phyloP scores from a whole-genome alignment of 805 yeast species.

The Suhomyces faveliae region DNA sequence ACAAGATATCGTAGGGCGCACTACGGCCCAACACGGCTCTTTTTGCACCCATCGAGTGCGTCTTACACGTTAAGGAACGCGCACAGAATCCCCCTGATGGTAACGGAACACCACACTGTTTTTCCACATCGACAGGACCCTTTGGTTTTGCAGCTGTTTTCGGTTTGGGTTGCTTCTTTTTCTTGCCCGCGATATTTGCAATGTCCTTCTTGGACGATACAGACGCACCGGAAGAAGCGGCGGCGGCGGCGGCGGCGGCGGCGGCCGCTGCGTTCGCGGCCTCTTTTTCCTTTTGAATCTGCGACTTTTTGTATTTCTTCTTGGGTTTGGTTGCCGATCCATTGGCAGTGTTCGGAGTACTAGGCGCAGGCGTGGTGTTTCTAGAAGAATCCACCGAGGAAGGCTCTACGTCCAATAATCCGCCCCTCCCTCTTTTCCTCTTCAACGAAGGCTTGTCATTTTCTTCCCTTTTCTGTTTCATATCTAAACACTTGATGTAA shows the following conservation, averaged over 20 bases:
- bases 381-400: conserved; percentile 42
- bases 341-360: conserved; percentile 22
- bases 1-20: conserved; percentile 83
- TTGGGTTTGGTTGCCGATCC: conserved; percentile 29
- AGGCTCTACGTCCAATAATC: conserved; percentile 32
- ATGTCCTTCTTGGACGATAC: conserved; percentile 6
- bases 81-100: conserved; percentile 97
- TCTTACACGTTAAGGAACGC: conserved; percentile 91
- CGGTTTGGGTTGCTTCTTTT: conserved; percentile 34
- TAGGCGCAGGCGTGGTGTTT: conserved; percentile 37
- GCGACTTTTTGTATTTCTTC: conserved; percentile 44
- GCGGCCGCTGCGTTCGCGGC: conserved; percentile 49
- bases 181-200: conserved; percentile 14
- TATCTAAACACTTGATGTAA: conserved; percentile 35
- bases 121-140: conserved; percentile 87
- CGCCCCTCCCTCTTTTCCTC: conserved; percentile 24
- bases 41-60: conserved; percentile 98
- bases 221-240: conserved; percentile 5
- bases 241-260: conserved; percentile 38
- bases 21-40: conserved; percentile 93
- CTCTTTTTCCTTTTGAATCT: conserved; percentile 44
- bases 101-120: conserved; percentile 93
- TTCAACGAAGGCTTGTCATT: conserved; percentile 18
- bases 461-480: conserved; percentile 33
- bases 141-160: conserved; percentile 55